Conservation (phyloP, 257 asterid genomes). For the Nemophila menziesii region DNA sequence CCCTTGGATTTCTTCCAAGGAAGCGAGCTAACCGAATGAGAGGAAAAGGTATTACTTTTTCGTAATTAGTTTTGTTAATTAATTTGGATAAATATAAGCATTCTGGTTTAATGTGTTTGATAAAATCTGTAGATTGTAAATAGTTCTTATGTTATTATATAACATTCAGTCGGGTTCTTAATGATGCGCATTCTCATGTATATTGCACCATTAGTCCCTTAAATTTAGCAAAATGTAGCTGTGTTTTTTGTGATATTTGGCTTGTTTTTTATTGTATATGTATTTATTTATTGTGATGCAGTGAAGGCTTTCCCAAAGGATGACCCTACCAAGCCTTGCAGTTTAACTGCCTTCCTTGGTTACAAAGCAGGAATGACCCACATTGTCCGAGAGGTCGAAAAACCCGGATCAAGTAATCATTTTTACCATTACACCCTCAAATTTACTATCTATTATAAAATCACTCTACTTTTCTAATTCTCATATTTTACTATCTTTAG, state of each 20-base stretch:
- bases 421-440: neutral
- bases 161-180: neutral
- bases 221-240: neutral
- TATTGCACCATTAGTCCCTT: too few relatives aligned
- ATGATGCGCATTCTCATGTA: neutral
- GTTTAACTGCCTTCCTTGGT: conserved; percentile 72
- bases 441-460: too few relatives aligned
- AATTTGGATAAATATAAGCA: neutral
- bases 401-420: conserved; percentile 73
- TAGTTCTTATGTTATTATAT: neutral
- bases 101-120: neutral
- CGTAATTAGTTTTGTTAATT: too few relatives aligned
- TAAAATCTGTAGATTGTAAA: too few relatives aligned
- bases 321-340: conserved; percentile 64
- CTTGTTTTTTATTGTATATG: neutral
- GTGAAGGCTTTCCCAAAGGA: conserved; percentile 91
- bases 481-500: conserved; percentile 20
- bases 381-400: conserved; percentile 86
- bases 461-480: neutral
- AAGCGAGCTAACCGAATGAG: conserved; percentile 73
- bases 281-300: conserved; percentile 18
- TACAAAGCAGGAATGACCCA: conserved; percentile 97
- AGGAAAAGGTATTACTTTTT: conserved; percentile 50
- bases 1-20: conserved; percentile 88
- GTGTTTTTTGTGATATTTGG: neutral